These are phyloP conservation scores for Trypanosoma congolense DNA, from an alignment of 208 protist species.

Conservation along the genomic window DNA sequence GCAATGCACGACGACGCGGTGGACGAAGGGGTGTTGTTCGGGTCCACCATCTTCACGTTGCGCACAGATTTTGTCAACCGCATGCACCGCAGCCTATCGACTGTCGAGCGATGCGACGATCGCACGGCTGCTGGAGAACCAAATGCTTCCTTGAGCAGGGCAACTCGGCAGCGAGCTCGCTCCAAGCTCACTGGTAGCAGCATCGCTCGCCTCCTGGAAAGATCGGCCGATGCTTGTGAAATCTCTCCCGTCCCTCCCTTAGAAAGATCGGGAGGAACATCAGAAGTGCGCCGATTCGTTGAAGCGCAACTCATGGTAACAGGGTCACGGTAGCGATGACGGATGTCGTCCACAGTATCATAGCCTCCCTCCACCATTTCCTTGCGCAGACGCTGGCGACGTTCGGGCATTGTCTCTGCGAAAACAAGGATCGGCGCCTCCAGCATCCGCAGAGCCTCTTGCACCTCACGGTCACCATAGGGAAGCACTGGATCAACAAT, in stretches of 20 bases:
- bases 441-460: constrained; percentile 15
- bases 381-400: constrained; percentile 18
- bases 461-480: constrained; percentile 20
- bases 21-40: neutral
- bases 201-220: constrained; percentile 37
- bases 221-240: constrained; percentile 25
- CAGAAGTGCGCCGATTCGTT: neutral
- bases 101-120: constrained; percentile 27
- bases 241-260: constrained; percentile 12
- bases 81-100: constrained; percentile 33
- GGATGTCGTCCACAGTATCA: constrained; percentile 14
- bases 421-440: constrained; percentile 25
- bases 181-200: constrained; percentile 49
- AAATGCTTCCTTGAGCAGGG: constrained; percentile 59
- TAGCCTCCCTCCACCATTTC: constrained; percentile 23
- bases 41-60: constrained; percentile 50
- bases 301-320: neutral
- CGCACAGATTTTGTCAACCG: constrained; percentile 69
- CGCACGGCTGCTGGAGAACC: constrained; percentile 24
- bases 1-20: constrained; percentile 16
- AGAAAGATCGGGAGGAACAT: neutral
- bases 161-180: constrained; percentile 40
- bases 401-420: constrained; percentile 16
- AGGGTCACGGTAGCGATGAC: neutral
- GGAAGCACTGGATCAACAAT: constrained; percentile 25